These are phyloP conservation scores for Yarrowia phangngaensis DNA, from an alignment of 805 yeast genomes.

Conservation along the genomic window DNA sequence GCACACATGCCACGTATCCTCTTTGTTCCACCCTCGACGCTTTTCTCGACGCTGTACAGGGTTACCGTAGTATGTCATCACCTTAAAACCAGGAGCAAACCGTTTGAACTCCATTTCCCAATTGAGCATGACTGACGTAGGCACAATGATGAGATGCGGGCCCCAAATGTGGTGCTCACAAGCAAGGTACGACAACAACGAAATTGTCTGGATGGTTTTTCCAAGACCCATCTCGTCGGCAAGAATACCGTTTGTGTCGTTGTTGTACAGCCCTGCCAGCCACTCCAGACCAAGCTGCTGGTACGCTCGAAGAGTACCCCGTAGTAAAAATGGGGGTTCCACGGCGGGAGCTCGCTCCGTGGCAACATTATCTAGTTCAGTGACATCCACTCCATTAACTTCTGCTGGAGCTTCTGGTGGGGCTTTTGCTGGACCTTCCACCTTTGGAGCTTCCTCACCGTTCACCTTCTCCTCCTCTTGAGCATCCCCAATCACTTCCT, in stretches of 20 bases:
- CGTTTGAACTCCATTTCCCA: conserved; percentile 99
- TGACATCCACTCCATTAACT: conserved; percentile 6
- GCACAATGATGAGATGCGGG: conserved; percentile 94
- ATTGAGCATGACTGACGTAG: conserved; percentile 93
- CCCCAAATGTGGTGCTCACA: conserved; percentile 96
- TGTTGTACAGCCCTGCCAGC: conserved; percentile 90
- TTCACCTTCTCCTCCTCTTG: not conserved
- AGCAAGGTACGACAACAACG: conserved; percentile 80
- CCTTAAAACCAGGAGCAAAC: conserved; percentile 97
- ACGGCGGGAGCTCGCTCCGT: conserved; percentile 13
- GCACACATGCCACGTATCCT: conserved; percentile 92
- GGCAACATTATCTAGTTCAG: conserved; percentile 9
- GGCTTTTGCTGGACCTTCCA: too few relatives aligned
- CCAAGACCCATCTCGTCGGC: conserved; percentile 99
- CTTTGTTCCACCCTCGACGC: conserved; percentile 96
- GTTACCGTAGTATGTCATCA: conserved; percentile 90
- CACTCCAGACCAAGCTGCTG: conserved; percentile 96
- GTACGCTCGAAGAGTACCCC: conserved; percentile 82
- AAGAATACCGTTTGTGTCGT: conserved; percentile 89
- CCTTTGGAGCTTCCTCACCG: too few relatives aligned
- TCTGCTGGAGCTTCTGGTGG: too few relatives aligned
- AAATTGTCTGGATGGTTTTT: conserved; percentile 93
- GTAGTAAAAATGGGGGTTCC: conserved; percentile 56
- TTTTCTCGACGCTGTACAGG: conserved; percentile 96
- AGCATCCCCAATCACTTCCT: not conserved